Percentiles rank a stretch among this genome's conserved stretches.
Conservation (phyloP, 2,329 filamentous ascomycete species). For the Ophiocordyceps unilateralis region DNA sequence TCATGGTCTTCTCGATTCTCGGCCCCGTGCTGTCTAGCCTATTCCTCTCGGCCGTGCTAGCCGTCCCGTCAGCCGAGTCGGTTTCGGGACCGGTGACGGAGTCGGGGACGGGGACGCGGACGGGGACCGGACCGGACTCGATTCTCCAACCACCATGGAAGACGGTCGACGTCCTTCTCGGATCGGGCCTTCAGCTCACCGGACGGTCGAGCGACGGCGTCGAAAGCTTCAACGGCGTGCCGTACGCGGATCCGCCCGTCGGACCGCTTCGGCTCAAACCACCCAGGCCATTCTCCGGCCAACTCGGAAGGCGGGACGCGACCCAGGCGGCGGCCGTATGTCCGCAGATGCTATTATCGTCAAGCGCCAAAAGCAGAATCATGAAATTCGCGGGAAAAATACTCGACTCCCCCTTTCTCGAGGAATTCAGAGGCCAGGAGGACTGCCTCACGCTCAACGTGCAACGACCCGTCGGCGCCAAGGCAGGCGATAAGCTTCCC, state of each 20-base stretch:
- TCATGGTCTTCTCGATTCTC: too few species aligned
- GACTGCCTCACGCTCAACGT: constrained; percentile 48
- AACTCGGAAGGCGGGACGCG: constrained; percentile 31
- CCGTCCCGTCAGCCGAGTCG: too few species aligned
- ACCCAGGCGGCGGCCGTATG: constrained; percentile 32
- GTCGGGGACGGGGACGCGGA: too few species aligned
- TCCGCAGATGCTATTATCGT: constrained; percentile 47
- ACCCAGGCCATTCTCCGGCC: constrained; percentile 30
- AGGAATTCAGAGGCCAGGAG: constrained; percentile 36
- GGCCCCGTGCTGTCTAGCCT: too few species aligned
- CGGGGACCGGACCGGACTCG: too few species aligned
- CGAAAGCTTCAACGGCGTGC: background rate
- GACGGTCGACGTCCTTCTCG: background rate
- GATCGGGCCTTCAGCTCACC: background rate
- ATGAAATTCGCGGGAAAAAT: constrained; percentile 29
- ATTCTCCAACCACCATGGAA: background rate
- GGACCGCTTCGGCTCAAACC: constrained; percentile 31
- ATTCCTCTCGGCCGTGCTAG: too few species aligned
- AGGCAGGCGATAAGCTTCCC: constrained; percentile 37
- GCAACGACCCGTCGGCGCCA: constrained; percentile 38
- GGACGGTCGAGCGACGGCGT: background rate
- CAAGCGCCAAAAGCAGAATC: constrained; percentile 21
- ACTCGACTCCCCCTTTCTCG: constrained; percentile 38
- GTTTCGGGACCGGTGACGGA: too few species aligned
- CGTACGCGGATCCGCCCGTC: background rate